These are phyloP conservation scores for Neospermospora avenae DNA, from an alignment of 2,329 filamentous ascomycete genomes.

Conservation along the genomic window DNA sequence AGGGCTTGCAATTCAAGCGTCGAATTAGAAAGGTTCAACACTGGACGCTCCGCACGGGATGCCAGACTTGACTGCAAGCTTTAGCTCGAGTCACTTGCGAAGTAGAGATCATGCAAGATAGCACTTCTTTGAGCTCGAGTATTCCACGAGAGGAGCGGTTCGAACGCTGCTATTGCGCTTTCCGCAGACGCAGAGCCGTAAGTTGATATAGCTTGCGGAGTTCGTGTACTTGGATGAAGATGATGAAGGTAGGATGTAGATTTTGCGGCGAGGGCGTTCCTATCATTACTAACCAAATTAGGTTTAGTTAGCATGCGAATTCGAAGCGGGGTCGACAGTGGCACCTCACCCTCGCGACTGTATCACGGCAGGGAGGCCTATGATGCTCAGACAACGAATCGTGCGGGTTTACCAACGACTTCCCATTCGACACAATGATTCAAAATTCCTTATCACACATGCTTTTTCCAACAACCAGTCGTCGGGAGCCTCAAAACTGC, in stretches of 20 bases:
- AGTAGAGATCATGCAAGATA: conserved; percentile 1
- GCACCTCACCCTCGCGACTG: too few species aligned
- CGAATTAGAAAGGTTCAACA: conserved; percentile 2
- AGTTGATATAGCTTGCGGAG: not conserved
- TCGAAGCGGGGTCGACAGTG: not conserved
- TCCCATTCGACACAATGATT: conserved; percentile 13
- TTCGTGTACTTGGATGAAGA: conserved; percentile 1
- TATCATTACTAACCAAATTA: not conserved
- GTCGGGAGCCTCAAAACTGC: conserved; percentile 8
- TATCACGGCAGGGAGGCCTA: too few species aligned
- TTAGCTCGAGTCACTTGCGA: too few species aligned
- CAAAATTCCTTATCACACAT: conserved; percentile 1
- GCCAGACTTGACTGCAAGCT: conserved; percentile 1
- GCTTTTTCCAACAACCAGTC: not conserved
- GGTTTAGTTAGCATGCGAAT: not conserved
- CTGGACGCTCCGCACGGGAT: conserved; percentile 2
- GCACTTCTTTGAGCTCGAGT: conserved; percentile 5
- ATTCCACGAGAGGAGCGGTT: not conserved
- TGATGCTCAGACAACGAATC: conserved; percentile 8
- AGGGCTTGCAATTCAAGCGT: conserved; percentile 6
- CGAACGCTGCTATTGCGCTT: not conserved
- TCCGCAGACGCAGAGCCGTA: too few species aligned
- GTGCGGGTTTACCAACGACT: conserved; percentile 9
- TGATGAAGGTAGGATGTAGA: not conserved
- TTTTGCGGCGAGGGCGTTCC: not conserved